These are phyloP conservation scores for Mucor velutinosus DNA, from an alignment of 371 early-diverging fungal species.

Conservation along the genomic window DNA sequence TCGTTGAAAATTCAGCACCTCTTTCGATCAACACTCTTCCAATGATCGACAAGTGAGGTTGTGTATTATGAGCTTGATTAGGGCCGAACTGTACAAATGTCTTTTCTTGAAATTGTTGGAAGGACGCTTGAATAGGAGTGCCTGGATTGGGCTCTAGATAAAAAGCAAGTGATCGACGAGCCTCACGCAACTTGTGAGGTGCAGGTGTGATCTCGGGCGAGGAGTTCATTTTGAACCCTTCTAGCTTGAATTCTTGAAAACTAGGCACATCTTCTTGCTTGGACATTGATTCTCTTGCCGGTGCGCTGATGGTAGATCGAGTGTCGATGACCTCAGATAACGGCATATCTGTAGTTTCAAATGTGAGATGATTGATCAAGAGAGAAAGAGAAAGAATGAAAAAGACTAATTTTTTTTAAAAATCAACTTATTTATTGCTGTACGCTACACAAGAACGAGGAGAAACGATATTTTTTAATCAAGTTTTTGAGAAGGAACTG, in stretches of 20 bases:
- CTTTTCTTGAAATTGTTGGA: constrained; percentile 33
- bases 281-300: background rate
- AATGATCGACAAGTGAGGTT: constrained; percentile 27
- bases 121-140: constrained; percentile 29
- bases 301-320: constrained; percentile 19
- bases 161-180: constrained; percentile 30
- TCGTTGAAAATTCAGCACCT: constrained; percentile 23
- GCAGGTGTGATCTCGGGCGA: constrained; percentile 22
- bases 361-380: background rate
- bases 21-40: constrained; percentile 27
- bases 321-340: constrained; percentile 15
- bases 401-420: background rate
- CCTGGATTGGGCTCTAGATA: constrained; percentile 31
- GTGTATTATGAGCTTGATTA: constrained; percentile 36
- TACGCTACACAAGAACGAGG: constrained; percentile 23
- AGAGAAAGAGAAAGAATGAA: background rate
- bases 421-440: constrained; percentile 11
- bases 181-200: constrained; percentile 34
- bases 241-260: constrained; percentile 32
- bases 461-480: constrained; percentile 5
- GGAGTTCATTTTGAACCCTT: constrained; percentile 29
- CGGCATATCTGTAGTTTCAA: constrained; percentile 4
- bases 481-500: constrained; percentile 6
- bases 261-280: constrained; percentile 19
- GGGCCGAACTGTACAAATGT: constrained; percentile 29